Conservation (phyloP, 1,284 basidiomycete species). For the Marasmius fiardii region DNA sequence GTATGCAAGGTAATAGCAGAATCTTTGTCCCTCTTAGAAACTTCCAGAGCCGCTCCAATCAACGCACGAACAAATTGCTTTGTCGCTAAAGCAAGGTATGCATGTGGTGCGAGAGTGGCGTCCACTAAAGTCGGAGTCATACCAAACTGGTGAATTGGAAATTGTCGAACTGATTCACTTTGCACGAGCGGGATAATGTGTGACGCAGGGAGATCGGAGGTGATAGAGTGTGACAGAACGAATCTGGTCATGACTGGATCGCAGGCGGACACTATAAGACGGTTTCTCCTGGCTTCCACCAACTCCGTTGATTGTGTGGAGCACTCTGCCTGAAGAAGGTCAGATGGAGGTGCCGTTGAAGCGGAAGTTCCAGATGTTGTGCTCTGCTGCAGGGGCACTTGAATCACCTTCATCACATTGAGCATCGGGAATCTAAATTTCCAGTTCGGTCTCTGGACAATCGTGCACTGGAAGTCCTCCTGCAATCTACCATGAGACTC, state of each 20-base stretch:
- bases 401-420: slow-evolving; percentile 13
- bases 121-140: slow-evolving; percentile 26
- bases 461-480: slow-evolving; percentile 8
- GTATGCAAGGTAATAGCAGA: slow-evolving; percentile 6
- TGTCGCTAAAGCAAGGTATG: slow-evolving; percentile 38
- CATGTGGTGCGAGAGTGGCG: slow-evolving; percentile 38
- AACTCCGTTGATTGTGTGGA: no score
- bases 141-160: slow-evolving; percentile 25
- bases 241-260: slow-evolving; percentile 10
- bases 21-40: slow-evolving; percentile 27
- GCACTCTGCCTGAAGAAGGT: no score
- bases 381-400: background rate
- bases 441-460: slow-evolving; percentile 7
- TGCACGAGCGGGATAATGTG: slow-evolving; percentile 6
- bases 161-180: slow-evolving; percentile 9
- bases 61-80: slow-evolving; percentile 32
- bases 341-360: background rate
- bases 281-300: background rate
- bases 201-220: slow-evolving; percentile 10
- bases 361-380: background rate
- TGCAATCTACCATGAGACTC: no score
- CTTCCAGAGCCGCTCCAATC: slow-evolving; percentile 30
- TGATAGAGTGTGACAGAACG: slow-evolving; percentile 5
- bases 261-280: slow-evolving; percentile 1
- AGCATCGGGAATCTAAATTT: slow-evolving; percentile 19